Evolutionary conservation across 345 rosid genomes (phyloP), one percentile per base, ranked within the genome.

Genomic region (Melastoma malabathricum): DNA sequence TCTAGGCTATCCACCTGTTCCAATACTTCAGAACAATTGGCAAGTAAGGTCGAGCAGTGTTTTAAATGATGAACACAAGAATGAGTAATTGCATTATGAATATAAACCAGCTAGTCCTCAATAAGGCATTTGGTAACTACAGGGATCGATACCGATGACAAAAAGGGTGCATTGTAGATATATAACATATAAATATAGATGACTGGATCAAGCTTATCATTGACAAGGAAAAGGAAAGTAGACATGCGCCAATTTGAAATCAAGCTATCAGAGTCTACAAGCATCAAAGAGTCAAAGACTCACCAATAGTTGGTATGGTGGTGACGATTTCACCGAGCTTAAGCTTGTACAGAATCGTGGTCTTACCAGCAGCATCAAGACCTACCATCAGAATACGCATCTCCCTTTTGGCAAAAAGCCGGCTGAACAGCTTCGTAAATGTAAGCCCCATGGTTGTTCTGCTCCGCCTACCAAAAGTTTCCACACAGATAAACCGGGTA

Each of bases 271-370:
- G 15, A 19, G 9, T 34, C 41, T 34, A 19, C 34, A 8, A 14
- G 15, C 18, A 2, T 39, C 16, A 27, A 29, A 6, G 44, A 61
- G 72, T 73, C 64, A 83, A 29, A 6, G 44, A 61, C 75, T 73
- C 64, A 83, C 92, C 85, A 13, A 83, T 83, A 54, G 93, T 83
- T 2, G 93, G 88, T 51, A 83, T 83, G 15, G 88, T 83, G 60
- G 93, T 83, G 67, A 83, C 87, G 46, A 83, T 83, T 60, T 83
- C 93, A 0, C 93, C 93, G 52, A 83, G 93, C 75, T 80, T 83
- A 25, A 83, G 85, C 85, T 83, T 84, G 69, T 84, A 84, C 50
- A 84, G 14, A 55, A 81, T 84, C 15, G 93, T 83, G 59, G 92
- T 83, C 68, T 83, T 83, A 73, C 90, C 90, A 50, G 90, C 86